Conservation (phyloP, 305 asterid species). For the Lippia alba region DNA sequence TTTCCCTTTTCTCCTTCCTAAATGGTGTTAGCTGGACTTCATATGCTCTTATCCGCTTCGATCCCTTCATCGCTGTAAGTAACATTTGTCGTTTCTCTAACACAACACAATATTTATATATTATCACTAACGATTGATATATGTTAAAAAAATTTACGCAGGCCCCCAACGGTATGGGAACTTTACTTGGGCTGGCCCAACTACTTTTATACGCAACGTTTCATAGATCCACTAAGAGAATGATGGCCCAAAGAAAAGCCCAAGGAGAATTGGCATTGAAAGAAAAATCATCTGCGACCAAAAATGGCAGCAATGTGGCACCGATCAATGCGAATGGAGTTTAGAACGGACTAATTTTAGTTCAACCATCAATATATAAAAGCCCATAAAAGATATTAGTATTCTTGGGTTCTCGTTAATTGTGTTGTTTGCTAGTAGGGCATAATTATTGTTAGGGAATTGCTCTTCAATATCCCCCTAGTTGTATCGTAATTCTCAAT, state of each 20-base stretch:
- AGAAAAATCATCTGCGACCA: slow-evolving; percentile 25
- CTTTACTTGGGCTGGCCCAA: slow-evolving; percentile 57
- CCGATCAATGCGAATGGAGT: not conserved
- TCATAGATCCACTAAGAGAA: slow-evolving; percentile 55
- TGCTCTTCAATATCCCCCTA: not conserved
- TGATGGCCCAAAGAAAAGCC: slow-evolving; percentile 40
- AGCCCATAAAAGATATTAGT: too few species aligned
- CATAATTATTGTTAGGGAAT: too few species aligned
- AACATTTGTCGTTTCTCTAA: not conserved
- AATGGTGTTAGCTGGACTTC: slow-evolving; percentile 67
- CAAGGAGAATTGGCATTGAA: slow-evolving; percentile 39
- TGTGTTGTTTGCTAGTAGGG: too few species aligned
- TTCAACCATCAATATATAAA: too few species aligned
- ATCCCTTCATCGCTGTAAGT: slow-evolving; percentile 57
- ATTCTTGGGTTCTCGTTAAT: too few species aligned
- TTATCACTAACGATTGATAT: too few species aligned
- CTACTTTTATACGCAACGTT: slow-evolving; percentile 52
- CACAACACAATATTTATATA: not conserved
- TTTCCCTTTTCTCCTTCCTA: slow-evolving; percentile 58
- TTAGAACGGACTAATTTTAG: not conserved
- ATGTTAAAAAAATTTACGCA: not conserved
- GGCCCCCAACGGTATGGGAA: slow-evolving; percentile 44
- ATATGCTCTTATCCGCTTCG: slow-evolving; percentile 64
- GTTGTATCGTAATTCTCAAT: not conserved
- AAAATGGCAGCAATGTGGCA: not conserved